A percentile compares a stretch with the other conserved stretches of the same genome.
phyloP scores from a whole-genome alignment of 2,329 filamentous ascomycete species.

The Alternaria arbusti region DNA sequence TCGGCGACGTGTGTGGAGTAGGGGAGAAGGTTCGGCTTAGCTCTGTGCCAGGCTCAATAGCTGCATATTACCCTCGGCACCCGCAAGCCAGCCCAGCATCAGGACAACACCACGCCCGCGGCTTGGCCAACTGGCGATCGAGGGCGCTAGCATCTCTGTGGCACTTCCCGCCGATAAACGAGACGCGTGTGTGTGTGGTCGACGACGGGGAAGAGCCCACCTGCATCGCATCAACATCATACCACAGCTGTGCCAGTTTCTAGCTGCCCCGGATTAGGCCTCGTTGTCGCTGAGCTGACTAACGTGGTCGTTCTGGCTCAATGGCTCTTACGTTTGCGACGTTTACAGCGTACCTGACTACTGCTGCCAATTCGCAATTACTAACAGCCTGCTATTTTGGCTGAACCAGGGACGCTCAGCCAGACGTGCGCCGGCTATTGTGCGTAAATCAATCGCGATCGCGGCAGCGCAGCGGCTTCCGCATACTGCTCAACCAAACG shows the following conservation, averaged over 20 bases:
- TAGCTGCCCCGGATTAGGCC: background rate
- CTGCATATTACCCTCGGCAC: constrained; percentile 7
- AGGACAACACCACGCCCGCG: constrained; percentile 5
- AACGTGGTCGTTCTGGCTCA: background rate
- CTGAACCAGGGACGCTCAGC: background rate
- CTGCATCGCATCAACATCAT: background rate
- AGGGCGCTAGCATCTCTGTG: constrained; percentile 11
- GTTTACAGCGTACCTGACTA: background rate
- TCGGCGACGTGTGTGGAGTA: constrained; percentile 8
- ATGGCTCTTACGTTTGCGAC: background rate
- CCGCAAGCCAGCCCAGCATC: background rate
- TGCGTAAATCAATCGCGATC: background rate
- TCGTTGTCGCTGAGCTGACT: background rate
- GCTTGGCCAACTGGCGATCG: constrained; percentile 6
- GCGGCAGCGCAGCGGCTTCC: constrained; percentile 6
- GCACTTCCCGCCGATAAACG: constrained; percentile 9
- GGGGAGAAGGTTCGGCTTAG: constrained; percentile 10
- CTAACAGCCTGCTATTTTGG: constrained; percentile 6
- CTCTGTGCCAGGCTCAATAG: constrained; percentile 12
- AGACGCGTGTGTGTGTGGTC: background rate
- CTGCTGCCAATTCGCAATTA: background rate
- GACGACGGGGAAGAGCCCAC: background rate
- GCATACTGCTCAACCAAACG: constrained; percentile 5
- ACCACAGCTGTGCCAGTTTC: background rate
- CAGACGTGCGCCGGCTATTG: constrained; percentile 6